Percentiles rank a stretch among this genome's conserved stretches.
Evolutionary conservation across 2,329 filamentous ascomycete genomes (phyloP).

Genomic region (Polytolypa hystricis): DNA sequence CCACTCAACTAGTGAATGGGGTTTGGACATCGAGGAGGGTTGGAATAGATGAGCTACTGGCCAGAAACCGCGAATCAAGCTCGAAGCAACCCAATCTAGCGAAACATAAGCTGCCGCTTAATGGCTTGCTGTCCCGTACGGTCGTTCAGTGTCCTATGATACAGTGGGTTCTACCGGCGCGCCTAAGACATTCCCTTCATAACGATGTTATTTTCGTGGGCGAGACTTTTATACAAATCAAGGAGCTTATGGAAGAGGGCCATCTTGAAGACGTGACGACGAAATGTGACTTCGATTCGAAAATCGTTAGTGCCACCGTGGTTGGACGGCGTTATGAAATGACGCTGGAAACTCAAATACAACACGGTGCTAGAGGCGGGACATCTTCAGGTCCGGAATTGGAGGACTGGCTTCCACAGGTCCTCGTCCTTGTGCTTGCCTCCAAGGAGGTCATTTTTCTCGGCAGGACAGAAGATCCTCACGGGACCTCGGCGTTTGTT

Average conservation of each 20-base stretch:
- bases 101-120: slow-evolving; percentile 36
- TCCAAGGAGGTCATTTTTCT: slow-evolving; percentile 66
- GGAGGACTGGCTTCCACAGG: slow-evolving; percentile 49
- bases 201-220: slow-evolving; percentile 85
- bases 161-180: slow-evolving; percentile 68
- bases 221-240: slow-evolving; percentile 70
- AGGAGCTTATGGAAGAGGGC: slow-evolving; percentile 56
- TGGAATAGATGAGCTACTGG: slow-evolving; percentile 12
- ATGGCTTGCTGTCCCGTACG: slow-evolving; percentile 69
- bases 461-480: slow-evolving; percentile 43
- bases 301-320: slow-evolving; percentile 68
- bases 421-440: slow-evolving; percentile 66
- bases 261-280: slow-evolving; percentile 65
- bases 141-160: slow-evolving; percentile 64
- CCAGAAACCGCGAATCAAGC: slow-evolving; percentile 9
- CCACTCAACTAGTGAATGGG: slow-evolving; percentile 12
- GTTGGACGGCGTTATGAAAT: slow-evolving; percentile 49
- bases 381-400: slow-evolving; percentile 7
- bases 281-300: slow-evolving; percentile 66
- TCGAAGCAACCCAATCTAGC: slow-evolving; percentile 12
- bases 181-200: slow-evolving; percentile 54
- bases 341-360: slow-evolving; percentile 24
- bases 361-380: slow-evolving; percentile 11
- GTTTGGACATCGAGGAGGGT: slow-evolving; percentile 11
- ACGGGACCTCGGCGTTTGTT: slow-evolving; percentile 48